Percentiles rank a stretch among this genome's conserved stretches.
These are phyloP conservation scores for Agrocybe pediades DNA, from an alignment of 768 basidiomycete genomes.

Conservation along the genomic window DNA sequence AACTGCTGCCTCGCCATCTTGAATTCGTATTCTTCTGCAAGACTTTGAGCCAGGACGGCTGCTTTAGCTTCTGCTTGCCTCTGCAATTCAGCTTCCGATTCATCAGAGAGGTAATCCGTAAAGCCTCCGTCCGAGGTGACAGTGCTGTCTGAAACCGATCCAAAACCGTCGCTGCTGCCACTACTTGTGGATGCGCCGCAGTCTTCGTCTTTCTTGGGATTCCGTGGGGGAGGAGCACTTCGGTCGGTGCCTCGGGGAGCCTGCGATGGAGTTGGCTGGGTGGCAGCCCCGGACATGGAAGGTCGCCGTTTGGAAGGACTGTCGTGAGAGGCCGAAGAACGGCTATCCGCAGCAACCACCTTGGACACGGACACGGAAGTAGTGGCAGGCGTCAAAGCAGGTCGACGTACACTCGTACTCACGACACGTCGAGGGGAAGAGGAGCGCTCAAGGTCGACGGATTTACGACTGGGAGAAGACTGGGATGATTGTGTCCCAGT, in stretches of 20 bases:
- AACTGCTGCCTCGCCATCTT: slow-evolving; percentile 79
- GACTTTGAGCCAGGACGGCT: slow-evolving; percentile 75
- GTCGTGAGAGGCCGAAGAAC: slow-evolving; percentile 21
- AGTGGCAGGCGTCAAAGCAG: slow-evolving; percentile 43
- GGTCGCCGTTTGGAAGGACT: slow-evolving; percentile 28
- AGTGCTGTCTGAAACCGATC: slow-evolving; percentile 71
- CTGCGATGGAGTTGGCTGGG: slow-evolving; percentile 9
- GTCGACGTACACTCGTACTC: slow-evolving; percentile 40
- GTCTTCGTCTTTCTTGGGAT: slow-evolving; percentile 34
- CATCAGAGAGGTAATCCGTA: slow-evolving; percentile 90
- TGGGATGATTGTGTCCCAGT: slow-evolving; percentile 55
- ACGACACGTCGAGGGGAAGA: slow-evolving; percentile 48
- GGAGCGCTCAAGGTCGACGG: slow-evolving; percentile 54
- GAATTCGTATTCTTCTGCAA: slow-evolving; percentile 81
- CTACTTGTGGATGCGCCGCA: slow-evolving; percentile 61
- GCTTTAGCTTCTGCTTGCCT: slow-evolving; percentile 83
- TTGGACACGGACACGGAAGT: slow-evolving; percentile 43
- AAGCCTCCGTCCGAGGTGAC: slow-evolving; percentile 86
- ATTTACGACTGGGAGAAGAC: slow-evolving; percentile 63
- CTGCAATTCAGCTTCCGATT: slow-evolving; percentile 88
- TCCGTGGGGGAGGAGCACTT: slow-evolving; percentile 28
- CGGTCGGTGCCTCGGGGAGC: slow-evolving; percentile 16
- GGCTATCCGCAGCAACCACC: slow-evolving; percentile 35
- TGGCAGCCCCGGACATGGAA: slow-evolving; percentile 25
- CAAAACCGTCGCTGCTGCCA: slow-evolving; percentile 63